These are phyloP conservation scores for Gonapodya prolifera DNA, from an alignment of 192 early-diverging fungal genomes.

Conservation along the genomic window DNA sequence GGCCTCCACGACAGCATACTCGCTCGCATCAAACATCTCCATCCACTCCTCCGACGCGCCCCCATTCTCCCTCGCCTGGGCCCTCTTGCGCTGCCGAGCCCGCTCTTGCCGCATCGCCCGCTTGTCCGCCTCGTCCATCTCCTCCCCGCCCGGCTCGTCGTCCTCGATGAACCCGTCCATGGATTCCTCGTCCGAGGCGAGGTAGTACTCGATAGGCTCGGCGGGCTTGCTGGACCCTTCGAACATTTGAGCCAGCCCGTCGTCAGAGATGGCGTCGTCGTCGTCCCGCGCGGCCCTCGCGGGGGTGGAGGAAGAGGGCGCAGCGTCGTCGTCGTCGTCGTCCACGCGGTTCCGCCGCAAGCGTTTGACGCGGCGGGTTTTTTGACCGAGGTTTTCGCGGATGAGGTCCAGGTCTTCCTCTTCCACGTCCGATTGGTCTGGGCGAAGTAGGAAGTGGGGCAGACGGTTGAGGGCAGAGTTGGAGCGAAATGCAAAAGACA, in stretches of 20 bases:
- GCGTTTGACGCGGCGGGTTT: conserved; percentile 44
- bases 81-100: not conserved
- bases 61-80: not conserved
- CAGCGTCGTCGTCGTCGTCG: conserved; percentile 30
- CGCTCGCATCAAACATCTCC: not conserved
- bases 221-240: too few species aligned
- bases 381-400: conserved; percentile 69
- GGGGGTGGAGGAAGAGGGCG: conserved; percentile 7
- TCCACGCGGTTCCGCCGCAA: conserved; percentile 58
- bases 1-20: conserved; percentile 11
- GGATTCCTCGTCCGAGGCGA: conserved; percentile 24
- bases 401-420: conserved; percentile 91
- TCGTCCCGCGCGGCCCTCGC: conserved; percentile 21
- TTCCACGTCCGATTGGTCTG: conserved; percentile 23
- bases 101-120: not conserved
- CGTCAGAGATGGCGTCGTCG: conserved; percentile 32
- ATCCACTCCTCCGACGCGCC: not conserved
- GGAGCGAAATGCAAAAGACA: not conserved
- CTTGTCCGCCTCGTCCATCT: conserved; percentile 7
- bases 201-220: conserved; percentile 26
- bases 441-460: too few species aligned
- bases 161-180: conserved; percentile 40
- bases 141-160: conserved; percentile 34
- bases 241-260: too few species aligned
- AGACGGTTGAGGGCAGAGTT: too few species aligned